These are phyloP conservation scores for Purpureocillium takamizusanense DNA, from an alignment of 2,329 filamentous ascomycete genomes.

Conservation along the genomic window DNA sequence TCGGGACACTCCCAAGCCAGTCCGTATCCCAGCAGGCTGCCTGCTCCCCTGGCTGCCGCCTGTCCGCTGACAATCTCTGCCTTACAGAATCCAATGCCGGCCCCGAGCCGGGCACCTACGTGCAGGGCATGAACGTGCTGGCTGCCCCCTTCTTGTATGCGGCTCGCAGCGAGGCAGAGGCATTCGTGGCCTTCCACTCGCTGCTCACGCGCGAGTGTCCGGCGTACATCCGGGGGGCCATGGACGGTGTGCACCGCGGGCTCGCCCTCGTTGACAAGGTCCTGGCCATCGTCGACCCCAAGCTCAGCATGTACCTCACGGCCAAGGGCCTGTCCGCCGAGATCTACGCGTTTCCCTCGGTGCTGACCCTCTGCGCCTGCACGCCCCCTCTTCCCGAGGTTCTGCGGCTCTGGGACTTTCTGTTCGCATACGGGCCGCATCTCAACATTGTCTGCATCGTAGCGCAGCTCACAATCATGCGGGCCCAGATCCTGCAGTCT, in stretches of 20 bases:
- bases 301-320: constrained; percentile 74
- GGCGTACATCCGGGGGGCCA: constrained; percentile 87
- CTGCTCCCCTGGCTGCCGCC: not conserved
- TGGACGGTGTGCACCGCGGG: constrained; percentile 94
- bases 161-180: constrained; percentile 87
- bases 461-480: constrained; percentile 82
- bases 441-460: constrained; percentile 95
- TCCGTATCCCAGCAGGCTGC: constrained; percentile 20
- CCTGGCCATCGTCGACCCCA: constrained; percentile 81
- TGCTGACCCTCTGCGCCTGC: constrained; percentile 89
- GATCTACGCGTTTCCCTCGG: constrained; percentile 93
- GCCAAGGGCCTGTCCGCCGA: constrained; percentile 84
- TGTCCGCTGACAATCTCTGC: constrained; percentile 34
- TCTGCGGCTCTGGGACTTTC: constrained; percentile 87
- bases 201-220: constrained; percentile 84
- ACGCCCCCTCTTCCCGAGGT: constrained; percentile 93
- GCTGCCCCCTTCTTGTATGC: constrained; percentile 94
- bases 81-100: constrained; percentile 49
- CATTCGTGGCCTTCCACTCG: constrained; percentile 82
- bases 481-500: constrained; percentile 74
- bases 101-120: constrained; percentile 73
- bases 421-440: constrained; percentile 92
- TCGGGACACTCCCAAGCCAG: constrained; percentile 29
- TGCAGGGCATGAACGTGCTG: constrained; percentile 98
- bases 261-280: constrained; percentile 88